Evolutionary conservation across 306 rosid species (phyloP), one percentile per base, ranked within the genome.

Genomic region (Hippophae rhamnoides): DNA sequence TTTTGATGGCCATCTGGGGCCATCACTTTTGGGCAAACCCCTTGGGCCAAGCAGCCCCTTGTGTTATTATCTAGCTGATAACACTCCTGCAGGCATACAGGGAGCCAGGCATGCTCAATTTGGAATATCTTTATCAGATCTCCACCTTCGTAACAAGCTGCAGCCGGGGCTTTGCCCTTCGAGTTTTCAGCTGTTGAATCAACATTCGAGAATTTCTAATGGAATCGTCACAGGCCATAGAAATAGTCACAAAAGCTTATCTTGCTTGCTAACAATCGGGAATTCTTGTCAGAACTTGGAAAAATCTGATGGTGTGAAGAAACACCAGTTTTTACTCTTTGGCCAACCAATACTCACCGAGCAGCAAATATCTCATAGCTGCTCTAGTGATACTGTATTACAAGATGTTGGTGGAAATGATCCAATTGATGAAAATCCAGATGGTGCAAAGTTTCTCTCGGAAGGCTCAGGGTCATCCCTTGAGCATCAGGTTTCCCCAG

Each of bases 41-140:
- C 66, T 85, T 1, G 86, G 94, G 90, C 78, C 79, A 57, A 81
- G 80, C 78, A 84, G 80, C 73, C 95, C 89, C 74, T 69, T 81
- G 83, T 79, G 95, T 90, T 84, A 31, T 31, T 31, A 78, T 87
- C 73, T 77, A 64, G 74, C 88, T 23, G 86, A 86, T 69, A 75
- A 80, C 83, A 80, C 99, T 80, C 81, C 96, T 77, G 88, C 87
- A 88, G 89, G 99, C 94, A 92, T 92, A 82, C 99, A 92, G 99
- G 97, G 99, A 92, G 99, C 99, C 99, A 92, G 99, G 99, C 99
- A 92, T 83, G 79, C 99, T 84, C 99, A 84, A 81, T 79, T 85
- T 79, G 95, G 98, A 78, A 70, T 78, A 74, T 76, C 98, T 81
- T 74, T 85, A 13, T 76, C 87, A 62, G 86, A 85, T 85, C 78